Evolutionary conservation across 306 rosid species (phyloP).

Genomic region (Clitoria ternatea): DNA sequence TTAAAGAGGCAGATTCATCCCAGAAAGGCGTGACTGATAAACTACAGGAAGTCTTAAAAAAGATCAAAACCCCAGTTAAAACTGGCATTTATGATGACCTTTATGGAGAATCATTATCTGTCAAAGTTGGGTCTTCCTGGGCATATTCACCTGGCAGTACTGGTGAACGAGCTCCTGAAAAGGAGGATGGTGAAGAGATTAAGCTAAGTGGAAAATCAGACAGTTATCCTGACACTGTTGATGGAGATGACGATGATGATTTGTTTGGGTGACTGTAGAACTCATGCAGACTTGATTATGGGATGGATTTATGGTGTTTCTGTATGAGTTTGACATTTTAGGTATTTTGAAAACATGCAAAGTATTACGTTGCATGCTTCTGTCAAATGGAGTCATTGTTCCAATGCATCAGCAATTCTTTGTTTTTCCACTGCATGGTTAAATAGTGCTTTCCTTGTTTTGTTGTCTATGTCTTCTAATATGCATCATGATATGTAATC

Average conservation of each 20-base stretch:
- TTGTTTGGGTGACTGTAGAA: conserved; percentile 69
- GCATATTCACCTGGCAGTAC: conserved; percentile 57
- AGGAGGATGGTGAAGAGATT: conserved; percentile 42
- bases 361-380: conserved; percentile 26
- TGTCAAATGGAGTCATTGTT: conserved; percentile 32
- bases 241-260: conserved; percentile 69
- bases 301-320: conserved; percentile 25
- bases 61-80: conserved; percentile 66
- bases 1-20: conserved; percentile 52
- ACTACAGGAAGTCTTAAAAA: conserved; percentile 80
- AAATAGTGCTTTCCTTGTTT: not conserved
- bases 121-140: conserved; percentile 89
- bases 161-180: conserved; percentile 36
- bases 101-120: conserved; percentile 82
- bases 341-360: conserved; percentile 36
- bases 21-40: conserved; percentile 90
- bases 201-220: conserved; percentile 40
- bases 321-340: conserved; percentile 33
- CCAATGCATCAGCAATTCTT: conserved; percentile 28
- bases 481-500: not conserved
- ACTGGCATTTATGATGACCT: conserved; percentile 84
- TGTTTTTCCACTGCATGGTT: conserved; percentile 23
- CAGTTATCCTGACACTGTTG: conserved; percentile 40
- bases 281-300: conserved; percentile 19
- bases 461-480: not conserved